Evolutionary conservation across 306 rosid species (phyloP), one percentile per base, ranked within the genome.

Genomic region (Prunus dulcis): DNA sequence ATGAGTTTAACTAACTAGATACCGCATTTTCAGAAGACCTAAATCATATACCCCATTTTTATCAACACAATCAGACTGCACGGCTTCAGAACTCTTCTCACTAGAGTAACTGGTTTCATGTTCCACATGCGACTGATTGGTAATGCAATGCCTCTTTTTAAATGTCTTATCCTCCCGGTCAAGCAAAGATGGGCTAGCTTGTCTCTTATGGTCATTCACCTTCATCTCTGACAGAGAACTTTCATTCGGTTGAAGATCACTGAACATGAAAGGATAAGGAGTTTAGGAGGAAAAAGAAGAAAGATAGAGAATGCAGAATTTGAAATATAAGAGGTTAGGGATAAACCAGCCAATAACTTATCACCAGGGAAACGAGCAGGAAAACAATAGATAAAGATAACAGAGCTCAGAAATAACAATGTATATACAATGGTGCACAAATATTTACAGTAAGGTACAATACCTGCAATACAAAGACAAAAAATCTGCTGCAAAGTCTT

Each of bases 401-500:
- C 67, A 17, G 43, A 71, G 52, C 38, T 18, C 10, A 19, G 19
- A 62, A 10, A 60, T 62, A 49, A 60, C 49, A 20, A 57, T 3
- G 69, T 55, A n/a, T 3, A 34, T 38, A 38, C 20, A 22, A 57
- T 14, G 53, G 66, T 47, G 45, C 47, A 27, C 47, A n/a, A 8
- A 18, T 12, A 17, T 23, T 25, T 18, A 20, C 62, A 66, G 56
- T 15, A 50, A 0, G 68, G 67, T 47, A 23, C 67, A 49, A 19
- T 86, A 95, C 98, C 98, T 78, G 80, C 97, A 90, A 75, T 92
- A 92, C 80, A 92, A 23, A 76, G 98, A 87, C 90, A 90, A 77
- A 72, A 90, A 83, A 49, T 88, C 88, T 3, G 81, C 86, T 71
- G 88, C 87, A 83, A 92, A 86, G 84, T 82, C 86, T 69, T 84